Evolutionary conservation across 2,329 filamentous ascomycete genomes (phyloP).

Genomic region (Cryphonectria radicalis): DNA sequence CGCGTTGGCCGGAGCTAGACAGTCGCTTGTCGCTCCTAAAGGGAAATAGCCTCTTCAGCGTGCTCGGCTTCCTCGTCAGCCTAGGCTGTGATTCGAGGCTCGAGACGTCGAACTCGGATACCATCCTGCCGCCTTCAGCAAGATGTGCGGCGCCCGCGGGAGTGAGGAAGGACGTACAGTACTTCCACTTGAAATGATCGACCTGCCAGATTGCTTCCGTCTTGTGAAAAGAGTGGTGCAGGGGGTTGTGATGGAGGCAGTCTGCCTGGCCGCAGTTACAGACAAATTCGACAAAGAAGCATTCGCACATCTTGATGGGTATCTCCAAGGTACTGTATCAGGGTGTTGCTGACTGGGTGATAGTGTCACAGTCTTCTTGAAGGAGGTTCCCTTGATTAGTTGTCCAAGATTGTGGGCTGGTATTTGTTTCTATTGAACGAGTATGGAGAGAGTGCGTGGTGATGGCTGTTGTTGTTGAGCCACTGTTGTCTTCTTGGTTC

Average conservation of each 20-base stretch:
- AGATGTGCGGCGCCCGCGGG: too few species aligned
- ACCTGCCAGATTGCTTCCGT: conserved; percentile 11
- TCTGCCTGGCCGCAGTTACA: conserved; percentile 9
- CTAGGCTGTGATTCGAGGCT: not conserved
- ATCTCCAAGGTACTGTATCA: not conserved
- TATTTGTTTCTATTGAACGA: not conserved
- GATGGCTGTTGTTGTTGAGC: not conserved
- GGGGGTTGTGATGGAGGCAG: conserved; percentile 8
- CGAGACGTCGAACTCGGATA: not conserved
- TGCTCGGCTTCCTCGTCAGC: not conserved
- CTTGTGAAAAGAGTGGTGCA: not conserved
- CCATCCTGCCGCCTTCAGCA: too few species aligned
- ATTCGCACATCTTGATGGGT: conserved; percentile 20
- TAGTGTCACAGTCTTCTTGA: not conserved
- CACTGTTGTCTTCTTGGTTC: not conserved
- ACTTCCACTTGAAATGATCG: conserved; percentile 18
- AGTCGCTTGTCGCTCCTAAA: not conserved
- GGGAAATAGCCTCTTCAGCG: not conserved
- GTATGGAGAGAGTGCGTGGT: not conserved
- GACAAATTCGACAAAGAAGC: conserved; percentile 17
- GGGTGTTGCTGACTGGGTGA: not conserved
- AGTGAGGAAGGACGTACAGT: conserved; percentile 12
- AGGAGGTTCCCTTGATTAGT: not conserved
- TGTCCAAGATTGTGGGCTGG: not conserved
- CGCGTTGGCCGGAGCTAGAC: not conserved